A percentile compares a stretch with the other conserved stretches of the same genome.
Conservation (phyloP, 495 filamentous ascomycete genomes). For the Penicillium argentinense region DNA sequence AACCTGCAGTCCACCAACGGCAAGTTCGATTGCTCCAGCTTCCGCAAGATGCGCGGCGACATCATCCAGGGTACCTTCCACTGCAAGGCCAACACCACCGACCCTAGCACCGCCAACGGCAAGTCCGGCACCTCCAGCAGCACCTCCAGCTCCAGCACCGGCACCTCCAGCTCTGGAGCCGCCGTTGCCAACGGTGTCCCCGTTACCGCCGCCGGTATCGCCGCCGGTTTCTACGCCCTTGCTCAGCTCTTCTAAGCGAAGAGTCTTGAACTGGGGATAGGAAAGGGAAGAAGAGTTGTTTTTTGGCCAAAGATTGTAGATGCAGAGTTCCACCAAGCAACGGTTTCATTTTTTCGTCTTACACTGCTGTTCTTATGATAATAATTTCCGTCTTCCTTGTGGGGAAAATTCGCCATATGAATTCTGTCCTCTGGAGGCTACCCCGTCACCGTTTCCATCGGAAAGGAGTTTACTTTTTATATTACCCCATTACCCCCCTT, state of each 20-base stretch:
- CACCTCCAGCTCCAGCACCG: slow-evolving; percentile 20
- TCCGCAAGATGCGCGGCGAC: slow-evolving; percentile 43
- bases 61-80: slow-evolving; percentile 62
- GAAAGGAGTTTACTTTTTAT: slow-evolving; percentile 28
- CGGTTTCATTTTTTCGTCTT: slow-evolving; percentile 36
- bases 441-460: slow-evolving; percentile 15
- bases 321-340: slow-evolving; percentile 39
- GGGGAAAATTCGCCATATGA: slow-evolving; percentile 37
- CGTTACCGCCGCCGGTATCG: slow-evolving; percentile 43
- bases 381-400: slow-evolving; percentile 44
- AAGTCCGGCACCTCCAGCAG: slow-evolving; percentile 41
- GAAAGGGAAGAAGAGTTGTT: slow-evolving; percentile 9
- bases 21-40: slow-evolving; percentile 55
- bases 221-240: slow-evolving; percentile 44
- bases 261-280: not conserved
- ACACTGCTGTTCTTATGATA: slow-evolving; percentile 47
- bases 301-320: slow-evolving; percentile 24
- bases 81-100: slow-evolving; percentile 48
- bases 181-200: slow-evolving; percentile 40
- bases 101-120: slow-evolving; percentile 40
- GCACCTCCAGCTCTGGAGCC: slow-evolving; percentile 40
- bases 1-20: slow-evolving; percentile 71
- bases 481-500: slow-evolving; percentile 17
- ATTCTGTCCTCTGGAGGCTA: slow-evolving; percentile 29
- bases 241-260: slow-evolving; percentile 47